Base-by-base conservation (phyloP, 1,284 basidiomycete genomes). In the Cryptococcus sp. region DNA sequence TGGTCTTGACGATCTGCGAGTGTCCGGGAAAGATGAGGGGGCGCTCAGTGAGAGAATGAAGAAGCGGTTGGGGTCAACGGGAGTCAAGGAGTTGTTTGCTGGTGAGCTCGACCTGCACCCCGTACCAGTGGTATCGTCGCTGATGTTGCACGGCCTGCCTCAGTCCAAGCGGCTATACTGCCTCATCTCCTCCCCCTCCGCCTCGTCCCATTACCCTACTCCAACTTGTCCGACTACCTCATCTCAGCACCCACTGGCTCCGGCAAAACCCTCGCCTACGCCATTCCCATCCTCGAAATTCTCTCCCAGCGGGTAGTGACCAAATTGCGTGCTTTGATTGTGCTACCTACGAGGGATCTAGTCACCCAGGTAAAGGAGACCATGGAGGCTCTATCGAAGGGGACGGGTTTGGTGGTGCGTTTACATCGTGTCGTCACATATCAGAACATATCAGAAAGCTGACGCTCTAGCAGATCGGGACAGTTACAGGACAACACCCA, bases 171-270 rank as follows among this genome's bases (percentile, higher is more conserved):
- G 3, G 71, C 69, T 13, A 67, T 77, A 13, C 56, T 77, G 4
- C 74, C 75, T 2, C 58, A 71, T 15, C 64, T 77, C 1, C 63
- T 74, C 1, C 48, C 63, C 0, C 60, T 76, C 0, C 70, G 66
- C 1, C 67, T 75, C 2, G 75, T 81, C 0, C 78, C 96, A 3
- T 91, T 92, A 68, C 81, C 84, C 15, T 87, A 89, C 0, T 75
- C 83, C 52, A 82, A 84, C 24, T 87, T 87, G 23, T 82, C 82
- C 42, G 96, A 99, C 75, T 82, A 94, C 9, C 95, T 94, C 67
- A 89, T 96, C n/a, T 96, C 92, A 5, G 96, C 96, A 1, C 96
- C 96, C 0, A 98, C 95, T 0, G 95, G 95, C 35, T 94, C 91
- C 65, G 95, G 95, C 0, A 98, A 98, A 79, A 98, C 95, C 0